Conservation (phyloP, 352 stramenopile species). For the Halophytophthora batemanensis region DNA sequence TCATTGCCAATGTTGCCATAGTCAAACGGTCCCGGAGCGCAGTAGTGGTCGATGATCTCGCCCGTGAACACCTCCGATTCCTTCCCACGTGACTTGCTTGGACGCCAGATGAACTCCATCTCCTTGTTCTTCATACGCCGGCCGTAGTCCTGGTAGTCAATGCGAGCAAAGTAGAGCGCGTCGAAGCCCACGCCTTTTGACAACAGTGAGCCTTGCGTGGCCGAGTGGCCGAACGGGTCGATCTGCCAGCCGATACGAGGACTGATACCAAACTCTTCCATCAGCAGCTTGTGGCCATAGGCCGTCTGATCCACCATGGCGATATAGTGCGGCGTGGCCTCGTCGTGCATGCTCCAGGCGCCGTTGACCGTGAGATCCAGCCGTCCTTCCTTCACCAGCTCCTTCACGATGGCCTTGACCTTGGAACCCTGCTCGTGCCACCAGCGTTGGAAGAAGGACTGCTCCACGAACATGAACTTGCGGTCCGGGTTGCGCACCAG, state of each 20-base stretch:
- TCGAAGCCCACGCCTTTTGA: constrained; percentile 93
- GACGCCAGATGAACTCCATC: constrained; percentile 95
- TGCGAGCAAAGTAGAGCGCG: constrained; percentile 96
- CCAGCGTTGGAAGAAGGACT: constrained; percentile 96
- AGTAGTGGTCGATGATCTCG: constrained; percentile 85
- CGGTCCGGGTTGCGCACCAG: constrained; percentile 88
- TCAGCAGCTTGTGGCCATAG: constrained; percentile 94
- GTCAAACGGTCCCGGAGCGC: constrained; percentile 67
- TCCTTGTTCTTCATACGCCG: constrained; percentile 83
- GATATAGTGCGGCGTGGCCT: constrained; percentile 95
- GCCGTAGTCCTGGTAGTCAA: constrained; percentile 97
- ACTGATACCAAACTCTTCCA: constrained; percentile 91
- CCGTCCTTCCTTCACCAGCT: constrained; percentile 89
- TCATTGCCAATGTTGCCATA: constrained; percentile 65
- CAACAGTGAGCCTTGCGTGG: constrained; percentile 92
- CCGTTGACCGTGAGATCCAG: constrained; percentile 94
- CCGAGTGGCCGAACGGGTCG: constrained; percentile 95
- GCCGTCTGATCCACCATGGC: constrained; percentile 99
- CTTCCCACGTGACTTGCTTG: constrained; percentile 83
- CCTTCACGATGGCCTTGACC: constrained; percentile 71
- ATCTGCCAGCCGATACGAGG: constrained; percentile 98
- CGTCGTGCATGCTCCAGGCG: constrained; percentile 99
- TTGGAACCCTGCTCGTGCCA: constrained; percentile 88
- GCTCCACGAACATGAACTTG: constrained; percentile 95
- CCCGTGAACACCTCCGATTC: constrained; percentile 84